Conservation (phyloP, 495 filamentous ascomycete genomes). For the Hypoxylon trugodes region DNA sequence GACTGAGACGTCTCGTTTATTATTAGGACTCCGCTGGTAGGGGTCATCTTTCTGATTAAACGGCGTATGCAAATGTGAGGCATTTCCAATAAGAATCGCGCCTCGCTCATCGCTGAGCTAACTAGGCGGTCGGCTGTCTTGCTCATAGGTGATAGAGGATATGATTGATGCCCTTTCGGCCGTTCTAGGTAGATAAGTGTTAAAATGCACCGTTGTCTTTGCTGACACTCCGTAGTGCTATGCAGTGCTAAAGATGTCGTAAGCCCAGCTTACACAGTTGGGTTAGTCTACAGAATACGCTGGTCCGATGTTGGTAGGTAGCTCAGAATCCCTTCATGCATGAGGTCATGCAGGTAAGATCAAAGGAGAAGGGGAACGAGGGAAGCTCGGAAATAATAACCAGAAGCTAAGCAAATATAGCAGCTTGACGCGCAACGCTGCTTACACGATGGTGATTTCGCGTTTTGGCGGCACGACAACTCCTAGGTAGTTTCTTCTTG, state of each 20-base stretch:
- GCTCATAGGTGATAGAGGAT: slow-evolving; percentile 15
- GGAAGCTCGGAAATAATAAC: slow-evolving; percentile 26
- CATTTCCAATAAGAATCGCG: slow-evolving; percentile 2
- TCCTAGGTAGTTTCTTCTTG: slow-evolving; percentile 21
- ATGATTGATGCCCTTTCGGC: slow-evolving; percentile 11
- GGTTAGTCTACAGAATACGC: slow-evolving; percentile 3
- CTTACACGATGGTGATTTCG: slow-evolving; percentile 33
- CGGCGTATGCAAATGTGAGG: slow-evolving; percentile 26
- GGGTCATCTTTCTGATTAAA: slow-evolving; percentile 23
- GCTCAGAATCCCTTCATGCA: slow-evolving; percentile 32
- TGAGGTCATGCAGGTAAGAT: slow-evolving; percentile 37
- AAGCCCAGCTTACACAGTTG: slow-evolving; percentile 33
- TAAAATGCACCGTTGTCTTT: slow-evolving; percentile 6
- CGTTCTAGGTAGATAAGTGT: slow-evolving; percentile 1
- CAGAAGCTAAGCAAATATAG: slow-evolving; percentile 14
- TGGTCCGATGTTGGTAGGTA: slow-evolving; percentile 27
- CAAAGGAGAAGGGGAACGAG: slow-evolving; percentile 18
- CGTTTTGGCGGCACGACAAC: slow-evolving; percentile 24
- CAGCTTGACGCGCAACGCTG: slow-evolving; percentile 30
- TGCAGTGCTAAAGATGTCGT: slow-evolving; percentile 27
- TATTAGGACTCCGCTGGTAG: slow-evolving; percentile 25
- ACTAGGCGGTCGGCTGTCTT: slow-evolving; percentile 1
- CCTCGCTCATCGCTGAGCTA: too few relatives aligned
- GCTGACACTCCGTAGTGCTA: slow-evolving; percentile 35
- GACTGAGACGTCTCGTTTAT: slow-evolving; percentile 29